A percentile compares a stretch with the other conserved stretches of the same genome.
Conservation (phyloP, 2,329 filamentous ascomycete species). For the Fusarium fracticaudum region DNA sequence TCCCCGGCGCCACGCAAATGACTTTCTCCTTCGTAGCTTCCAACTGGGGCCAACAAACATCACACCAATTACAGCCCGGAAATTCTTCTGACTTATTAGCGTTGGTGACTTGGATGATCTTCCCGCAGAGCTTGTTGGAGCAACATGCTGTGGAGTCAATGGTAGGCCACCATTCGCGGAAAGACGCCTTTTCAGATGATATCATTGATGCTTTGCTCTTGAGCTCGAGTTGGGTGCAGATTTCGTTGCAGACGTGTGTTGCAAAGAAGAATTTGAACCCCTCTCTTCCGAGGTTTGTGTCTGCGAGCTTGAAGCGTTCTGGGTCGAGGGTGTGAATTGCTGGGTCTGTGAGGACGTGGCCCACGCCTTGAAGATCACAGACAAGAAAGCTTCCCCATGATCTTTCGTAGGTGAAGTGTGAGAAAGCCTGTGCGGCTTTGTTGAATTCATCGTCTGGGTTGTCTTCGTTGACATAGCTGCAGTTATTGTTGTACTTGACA, state of each 20-base stretch:
- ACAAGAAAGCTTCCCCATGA: conserved; percentile 50
- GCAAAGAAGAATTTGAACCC: conserved; percentile 53
- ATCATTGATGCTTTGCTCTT: conserved; percentile 40
- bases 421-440: conserved; percentile 51
- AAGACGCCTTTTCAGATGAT: conserved; percentile 31
- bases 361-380: conserved; percentile 51
- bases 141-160: conserved; percentile 47
- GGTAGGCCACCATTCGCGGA: conserved; percentile 47
- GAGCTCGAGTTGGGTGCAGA: conserved; percentile 46
- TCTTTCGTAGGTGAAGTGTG: conserved; percentile 54
- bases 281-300: conserved; percentile 46
- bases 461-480: conserved; percentile 45
- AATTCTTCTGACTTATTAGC: conserved; percentile 36
- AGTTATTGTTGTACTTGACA: conserved; percentile 53
- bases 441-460: conserved; percentile 35
- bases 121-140: conserved; percentile 52
- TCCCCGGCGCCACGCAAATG: conserved; percentile 38
- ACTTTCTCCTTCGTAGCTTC: conserved; percentile 27
- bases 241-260: conserved; percentile 47
- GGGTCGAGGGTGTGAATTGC: conserved; percentile 49
- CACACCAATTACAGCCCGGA: conserved; percentile 46
- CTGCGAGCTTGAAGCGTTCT: conserved; percentile 46
- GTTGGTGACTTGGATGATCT: conserved; percentile 42
- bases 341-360: conserved; percentile 49
- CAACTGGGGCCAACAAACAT: conserved; percentile 47